These are phyloP conservation scores for Dalbergia cochinchinensis DNA, from an alignment of 306 rosid species.

Conservation along the genomic window DNA sequence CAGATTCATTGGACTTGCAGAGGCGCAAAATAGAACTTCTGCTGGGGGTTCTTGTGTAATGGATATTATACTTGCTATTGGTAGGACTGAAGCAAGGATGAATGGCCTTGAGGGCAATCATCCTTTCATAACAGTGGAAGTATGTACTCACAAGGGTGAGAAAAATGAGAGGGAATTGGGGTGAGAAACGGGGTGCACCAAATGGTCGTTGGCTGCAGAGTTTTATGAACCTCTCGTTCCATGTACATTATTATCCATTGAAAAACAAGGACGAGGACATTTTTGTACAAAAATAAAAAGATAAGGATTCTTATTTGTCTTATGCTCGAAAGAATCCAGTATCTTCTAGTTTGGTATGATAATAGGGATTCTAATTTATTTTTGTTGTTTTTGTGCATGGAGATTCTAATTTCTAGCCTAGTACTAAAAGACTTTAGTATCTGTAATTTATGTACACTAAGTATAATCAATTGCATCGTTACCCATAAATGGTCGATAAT, in stretches of 20 bases:
- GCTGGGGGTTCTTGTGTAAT: constrained; percentile 42
- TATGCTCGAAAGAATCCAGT: neutral
- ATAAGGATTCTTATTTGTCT: neutral
- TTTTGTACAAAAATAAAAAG: neutral
- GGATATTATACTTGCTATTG: constrained; percentile 37
- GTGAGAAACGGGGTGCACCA: constrained; percentile 4
- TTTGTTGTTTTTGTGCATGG: too few species aligned
- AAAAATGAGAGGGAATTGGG: neutral
- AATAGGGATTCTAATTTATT: neutral
- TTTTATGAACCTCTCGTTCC: constrained; percentile 66
- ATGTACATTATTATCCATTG: constrained; percentile 69
- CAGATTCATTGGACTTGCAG: constrained; percentile 69
- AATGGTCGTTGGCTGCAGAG: constrained; percentile 9
- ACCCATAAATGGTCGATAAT: too few species aligned
- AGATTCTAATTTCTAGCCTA: too few species aligned
- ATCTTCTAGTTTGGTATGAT: neutral
- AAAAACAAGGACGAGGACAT: constrained; percentile 8
- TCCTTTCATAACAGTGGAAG: constrained; percentile 36
- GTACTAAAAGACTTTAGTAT: too few species aligned
- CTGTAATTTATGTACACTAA: too few species aligned
- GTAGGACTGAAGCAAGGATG: constrained; percentile 54
- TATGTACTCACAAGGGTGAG: constrained; percentile 17
- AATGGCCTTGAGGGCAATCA: constrained; percentile 68
- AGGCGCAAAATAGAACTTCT: constrained; percentile 49
- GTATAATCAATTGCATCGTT: too few species aligned